A percentile compares a stretch with the other conserved stretches of the same genome.
These are phyloP conservation scores for Sarocladiaceae sp. DNA, from an alignment of 2,329 filamentous ascomycete genomes.

Conservation along the genomic window DNA sequence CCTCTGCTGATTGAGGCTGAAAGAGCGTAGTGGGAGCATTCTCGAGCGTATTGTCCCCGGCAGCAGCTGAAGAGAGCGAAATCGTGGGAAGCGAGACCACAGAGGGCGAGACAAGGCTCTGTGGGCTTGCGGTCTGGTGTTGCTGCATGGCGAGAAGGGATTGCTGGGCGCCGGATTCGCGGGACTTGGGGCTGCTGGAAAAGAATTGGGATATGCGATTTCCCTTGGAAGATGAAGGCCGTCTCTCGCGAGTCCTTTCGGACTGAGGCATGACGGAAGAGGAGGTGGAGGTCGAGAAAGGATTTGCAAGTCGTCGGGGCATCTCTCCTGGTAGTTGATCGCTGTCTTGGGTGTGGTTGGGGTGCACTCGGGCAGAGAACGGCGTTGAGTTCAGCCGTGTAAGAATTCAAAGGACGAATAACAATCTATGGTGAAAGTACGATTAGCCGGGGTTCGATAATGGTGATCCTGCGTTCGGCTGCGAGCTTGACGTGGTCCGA, in stretches of 20 bases:
- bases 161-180: slow-evolving; percentile 63
- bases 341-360: not conserved
- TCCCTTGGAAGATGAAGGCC: slow-evolving; percentile 61
- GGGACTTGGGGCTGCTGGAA: slow-evolving; percentile 72
- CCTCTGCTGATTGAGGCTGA: slow-evolving; percentile 79
- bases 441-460: not conserved
- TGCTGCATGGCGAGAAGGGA: slow-evolving; percentile 66
- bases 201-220: slow-evolving; percentile 82
- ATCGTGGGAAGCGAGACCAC: slow-evolving; percentile 83
- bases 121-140: slow-evolving; percentile 24
- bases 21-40: slow-evolving; percentile 74
- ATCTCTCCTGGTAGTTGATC: slow-evolving; percentile 35
- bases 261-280: slow-evolving; percentile 38
- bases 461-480: not conserved
- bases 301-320: slow-evolving; percentile 56
- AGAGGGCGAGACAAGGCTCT: slow-evolving; percentile 55
- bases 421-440: not conserved
- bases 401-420: not conserved
- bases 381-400: no score
- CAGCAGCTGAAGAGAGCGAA: slow-evolving; percentile 81
- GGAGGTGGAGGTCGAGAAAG: slow-evolving; percentile 42
- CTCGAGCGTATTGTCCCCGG: slow-evolving; percentile 70
- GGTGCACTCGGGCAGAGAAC: not conserved
- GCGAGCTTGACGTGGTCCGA: not conserved
- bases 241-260: slow-evolving; percentile 51